Base-by-base conservation (phyloP, 306 rosid genomes). In the Cucumis melo region DNA sequence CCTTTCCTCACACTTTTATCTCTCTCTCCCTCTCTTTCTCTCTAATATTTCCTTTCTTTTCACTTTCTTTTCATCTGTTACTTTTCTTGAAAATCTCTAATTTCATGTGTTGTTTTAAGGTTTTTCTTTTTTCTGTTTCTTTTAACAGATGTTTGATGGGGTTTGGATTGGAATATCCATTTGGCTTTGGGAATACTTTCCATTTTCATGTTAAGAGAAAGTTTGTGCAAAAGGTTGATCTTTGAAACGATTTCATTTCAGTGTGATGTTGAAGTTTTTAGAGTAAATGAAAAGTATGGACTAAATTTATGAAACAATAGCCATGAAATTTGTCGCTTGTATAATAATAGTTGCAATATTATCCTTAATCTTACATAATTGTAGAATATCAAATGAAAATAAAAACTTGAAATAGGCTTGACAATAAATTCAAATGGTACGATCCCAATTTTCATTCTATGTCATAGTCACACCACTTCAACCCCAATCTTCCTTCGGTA, bases 1-100 rank as follows among this genome's bases (percentile, higher is more conserved):
- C 62, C 92, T 85, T 87, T 84, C 77, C 79, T 74, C 77, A 15
- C 66, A 86, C 89, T 91, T 88, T 88, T 78, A 21, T 61, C 48
- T 68, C 84, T 85, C 84, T 15, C 79, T 68, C 83, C 84, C 84
- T 15, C 79, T 81, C 82, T 16, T 17, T 61, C 48, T 59, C 48
- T 41, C 74, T 42, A 13, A 20, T 87, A 82, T 77, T 90, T 84
- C 78, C 75, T 82, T 83, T 67, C 62, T 46, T 24, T 62, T 14
- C 29, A 55, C 77, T 74, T 46, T 57, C 27, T 74, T 7, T 63
- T 34, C 75, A 24, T 48, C 75, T 27, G 6, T 27, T 71, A 20
- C 74, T 68, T 68, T 42, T 15, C 38, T 23, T 21, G 73, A 7
- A 70, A 6, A 59, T 42, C 34, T 39, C 19, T 42, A 58, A 54